Evolutionary conservation across 2,329 filamentous ascomycete species (phyloP).

Genomic region (Trichoderma koningiopsis): DNA sequence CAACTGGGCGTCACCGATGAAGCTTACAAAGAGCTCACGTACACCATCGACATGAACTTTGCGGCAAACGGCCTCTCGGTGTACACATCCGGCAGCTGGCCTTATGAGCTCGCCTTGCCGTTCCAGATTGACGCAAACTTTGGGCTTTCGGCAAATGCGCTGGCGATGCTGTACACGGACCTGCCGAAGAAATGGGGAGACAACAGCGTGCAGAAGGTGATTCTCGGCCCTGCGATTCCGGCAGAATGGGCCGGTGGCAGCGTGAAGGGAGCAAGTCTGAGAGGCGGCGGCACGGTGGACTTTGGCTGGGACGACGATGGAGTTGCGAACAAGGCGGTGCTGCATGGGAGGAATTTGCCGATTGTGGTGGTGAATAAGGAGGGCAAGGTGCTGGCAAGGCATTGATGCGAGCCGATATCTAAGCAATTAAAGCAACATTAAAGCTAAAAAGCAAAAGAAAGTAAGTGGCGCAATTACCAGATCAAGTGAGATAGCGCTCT

Average conservation of each 20-base stretch:
- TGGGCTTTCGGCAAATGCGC: conserved; percentile 26
- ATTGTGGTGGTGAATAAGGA: conserved; percentile 18
- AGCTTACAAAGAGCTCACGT: conserved; percentile 52
- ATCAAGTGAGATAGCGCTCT: no score
- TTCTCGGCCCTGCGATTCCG: conserved; percentile 23
- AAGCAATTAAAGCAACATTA: background rate
- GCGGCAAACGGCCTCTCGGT: conserved; percentile 31
- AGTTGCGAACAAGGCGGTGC: conserved; percentile 10
- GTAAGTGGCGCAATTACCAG: background rate
- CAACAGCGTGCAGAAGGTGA: conserved; percentile 16
- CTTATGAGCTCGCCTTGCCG: conserved; percentile 25
- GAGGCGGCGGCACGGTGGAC: conserved; percentile 25
- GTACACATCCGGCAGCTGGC: conserved; percentile 19
- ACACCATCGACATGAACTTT: conserved; percentile 53
- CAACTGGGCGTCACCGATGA: conserved; percentile 52
- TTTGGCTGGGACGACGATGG: conserved; percentile 24
- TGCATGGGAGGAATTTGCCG: conserved; percentile 12
- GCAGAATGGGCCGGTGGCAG: conserved; percentile 24
- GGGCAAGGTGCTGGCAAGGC: conserved; percentile 16
- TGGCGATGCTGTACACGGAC: conserved; percentile 23
- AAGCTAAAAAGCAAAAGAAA: background rate
- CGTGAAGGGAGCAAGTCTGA: conserved; percentile 20
- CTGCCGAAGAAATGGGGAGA: conserved; percentile 16
- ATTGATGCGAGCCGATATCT: background rate
- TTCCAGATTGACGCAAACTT: conserved; percentile 39